Evolutionary conservation across 768 basidiomycete species (phyloP), one percentile per base, ranked within the genome.

Genomic region (Dacryopinax spathularia): DNA sequence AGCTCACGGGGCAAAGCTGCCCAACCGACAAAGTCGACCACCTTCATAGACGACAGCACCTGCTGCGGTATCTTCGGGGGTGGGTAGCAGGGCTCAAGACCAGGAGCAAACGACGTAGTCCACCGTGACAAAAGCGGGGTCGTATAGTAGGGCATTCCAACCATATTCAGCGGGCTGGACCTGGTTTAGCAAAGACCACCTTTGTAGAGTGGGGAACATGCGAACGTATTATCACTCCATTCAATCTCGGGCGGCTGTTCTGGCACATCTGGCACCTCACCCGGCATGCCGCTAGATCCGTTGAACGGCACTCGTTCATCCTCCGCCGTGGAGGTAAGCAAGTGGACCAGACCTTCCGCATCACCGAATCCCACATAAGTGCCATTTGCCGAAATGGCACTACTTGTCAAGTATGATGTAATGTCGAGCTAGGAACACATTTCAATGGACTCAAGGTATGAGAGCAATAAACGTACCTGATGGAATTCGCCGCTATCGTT

Each of bases 361-460:
- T 96, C 93, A 0, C 92, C 94, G 68, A 94, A 92, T 0, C 91
- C 93, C 70, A 98, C 79, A 70, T 91, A 96, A n/a, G 88, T 84
- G 34, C 89, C 91, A 2, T 87, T 87, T 1, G 89, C 85, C 1
- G 92, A 91, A 31, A 96, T 76, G 1, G 93, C 85, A 64, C 85
- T 79, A 33, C 90, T 85, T 4, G 84, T 90, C 62, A 97, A 73
- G 72, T 84, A 92, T 0, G 89, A 85, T 0, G 84, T 69, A n/a
- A 84, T 69, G 20, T 63, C 64, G 25, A 63, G 33, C 64, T 64
- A 33, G 29, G n/a, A 33, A 68, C 68, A 33, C 67, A 68, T 22
- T 61, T 61, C 4, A 63, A 48, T 9, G 62, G 59, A 29, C 25
- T 33, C 2, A 36, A 44, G 41, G 16, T 33, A 60, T 9, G 68